Percentiles rank a stretch among this genome's conserved stretches.
Evolutionary conservation across 306 rosid species (phyloP).

Genomic region (Herpetospermum pedunculosum): DNA sequence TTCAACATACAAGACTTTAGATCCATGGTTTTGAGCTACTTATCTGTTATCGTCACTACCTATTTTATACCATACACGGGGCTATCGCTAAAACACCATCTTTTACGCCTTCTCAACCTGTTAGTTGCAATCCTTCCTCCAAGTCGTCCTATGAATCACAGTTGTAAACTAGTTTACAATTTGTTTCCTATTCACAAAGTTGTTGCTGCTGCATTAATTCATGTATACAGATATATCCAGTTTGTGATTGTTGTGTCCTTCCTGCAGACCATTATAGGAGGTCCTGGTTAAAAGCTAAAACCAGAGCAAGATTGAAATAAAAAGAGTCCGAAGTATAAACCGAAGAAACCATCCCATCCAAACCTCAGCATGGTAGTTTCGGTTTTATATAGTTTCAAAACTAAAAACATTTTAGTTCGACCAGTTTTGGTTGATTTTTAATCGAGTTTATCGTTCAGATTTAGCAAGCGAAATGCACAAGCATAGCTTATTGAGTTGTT

Average conservation of each 20-base stretch:
- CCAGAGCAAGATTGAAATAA: background rate
- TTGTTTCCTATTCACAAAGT: slow-evolving; percentile 11
- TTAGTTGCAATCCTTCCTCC: slow-evolving; percentile 3
- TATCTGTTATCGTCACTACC: slow-evolving; percentile 3
- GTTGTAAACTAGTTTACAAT: slow-evolving; percentile 9
- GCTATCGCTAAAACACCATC: background rate
- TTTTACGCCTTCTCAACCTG: background rate
- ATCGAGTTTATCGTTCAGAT: background rate
- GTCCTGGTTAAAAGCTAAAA: background rate
- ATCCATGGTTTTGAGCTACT: slow-evolving; percentile 1
- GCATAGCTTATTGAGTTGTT: background rate
- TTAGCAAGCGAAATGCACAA: background rate
- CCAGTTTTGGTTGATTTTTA: background rate
- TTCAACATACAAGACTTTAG: slow-evolving; percentile 1
- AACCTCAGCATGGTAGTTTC: background rate
- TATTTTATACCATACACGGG: background rate
- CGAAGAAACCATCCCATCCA: background rate
- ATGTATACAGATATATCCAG: background rate
- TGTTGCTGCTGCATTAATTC: slow-evolving; percentile 3
- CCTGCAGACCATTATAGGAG: background rate
- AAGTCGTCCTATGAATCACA: background rate
- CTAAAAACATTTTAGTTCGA: background rate
- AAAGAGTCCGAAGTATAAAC: background rate
- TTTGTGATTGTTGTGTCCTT: background rate
- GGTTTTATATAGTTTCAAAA: background rate